A percentile compares a stretch with the other conserved stretches of the same genome.
Evolutionary conservation across 129 eudicot species (phyloP).

Genomic region (Smallanthus sonchifolius): DNA sequence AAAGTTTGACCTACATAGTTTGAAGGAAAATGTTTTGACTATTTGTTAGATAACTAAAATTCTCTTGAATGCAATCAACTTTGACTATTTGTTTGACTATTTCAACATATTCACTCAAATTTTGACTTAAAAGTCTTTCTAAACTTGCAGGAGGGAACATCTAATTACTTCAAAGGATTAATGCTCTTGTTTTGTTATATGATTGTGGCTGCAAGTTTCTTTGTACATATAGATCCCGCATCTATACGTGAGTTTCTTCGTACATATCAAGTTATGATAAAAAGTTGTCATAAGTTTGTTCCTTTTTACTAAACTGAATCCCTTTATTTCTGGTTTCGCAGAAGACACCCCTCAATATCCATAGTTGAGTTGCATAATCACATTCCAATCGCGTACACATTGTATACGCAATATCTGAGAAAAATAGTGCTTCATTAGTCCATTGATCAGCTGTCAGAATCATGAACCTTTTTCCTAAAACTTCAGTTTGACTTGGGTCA

Average conservation of each 20-base stretch:
- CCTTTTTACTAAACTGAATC: neutral
- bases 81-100: neutral
- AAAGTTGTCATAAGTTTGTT: constrained; percentile 3
- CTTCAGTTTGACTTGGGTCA: neutral
- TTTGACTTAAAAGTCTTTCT: neutral
- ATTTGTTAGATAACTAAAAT: too few species aligned
- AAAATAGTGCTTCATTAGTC: neutral
- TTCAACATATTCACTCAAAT: neutral
- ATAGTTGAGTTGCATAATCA: constrained; percentile 9
- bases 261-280: neutral
- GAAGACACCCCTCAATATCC: constrained; percentile 24
- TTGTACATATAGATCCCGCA: constrained; percentile 56
- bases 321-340: constrained; percentile 18
- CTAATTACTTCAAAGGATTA: constrained; percentile 76
- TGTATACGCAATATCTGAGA: constrained; percentile 3
- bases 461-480: neutral
- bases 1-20: too few species aligned
- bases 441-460: constrained; percentile 6
- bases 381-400: neutral
- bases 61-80: neutral
- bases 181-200: constrained; percentile 74
- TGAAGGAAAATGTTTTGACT: neutral
- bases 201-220: constrained; percentile 84
- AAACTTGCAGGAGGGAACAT: constrained; percentile 62
- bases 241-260: constrained; percentile 34